phyloP scores from a whole-genome alignment of 352 stramenopile species.

The Phytopythium mirpurense region DNA sequence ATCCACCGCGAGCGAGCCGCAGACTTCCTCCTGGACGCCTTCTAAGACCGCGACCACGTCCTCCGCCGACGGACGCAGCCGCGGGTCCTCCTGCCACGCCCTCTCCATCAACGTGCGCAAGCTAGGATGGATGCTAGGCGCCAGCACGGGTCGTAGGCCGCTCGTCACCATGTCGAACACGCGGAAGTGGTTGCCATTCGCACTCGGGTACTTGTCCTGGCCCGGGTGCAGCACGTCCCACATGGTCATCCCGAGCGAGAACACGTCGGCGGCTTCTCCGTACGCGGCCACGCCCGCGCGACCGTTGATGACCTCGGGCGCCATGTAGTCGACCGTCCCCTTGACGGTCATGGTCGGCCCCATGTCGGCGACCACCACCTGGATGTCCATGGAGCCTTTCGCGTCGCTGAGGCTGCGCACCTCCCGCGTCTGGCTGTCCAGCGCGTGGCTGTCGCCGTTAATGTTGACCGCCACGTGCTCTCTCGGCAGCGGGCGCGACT shows the following conservation, averaged over 20 bases:
- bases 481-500: conserved; percentile 21
- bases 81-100: conserved; percentile 33
- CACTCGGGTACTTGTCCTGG: conserved; percentile 25
- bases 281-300: conserved; percentile 21
- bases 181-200: conserved; percentile 23
- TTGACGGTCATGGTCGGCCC: conserved; percentile 27
- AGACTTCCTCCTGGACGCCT: conserved; percentile 41
- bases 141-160: conserved; percentile 27
- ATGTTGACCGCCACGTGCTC: neutral
- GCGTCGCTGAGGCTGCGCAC: conserved; percentile 7
- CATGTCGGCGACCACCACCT: conserved; percentile 9
- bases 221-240: conserved; percentile 54
- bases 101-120: conserved; percentile 27
- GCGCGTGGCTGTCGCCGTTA: neutral
- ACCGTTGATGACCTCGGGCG: conserved; percentile 48
- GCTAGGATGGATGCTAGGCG: neutral
- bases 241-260: conserved; percentile 52
- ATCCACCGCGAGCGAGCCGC: conserved; percentile 30
- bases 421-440: too few relatives aligned
- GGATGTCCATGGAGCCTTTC: conserved; percentile 11
- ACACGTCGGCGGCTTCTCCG: conserved; percentile 44
- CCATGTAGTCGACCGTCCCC: conserved; percentile 49
- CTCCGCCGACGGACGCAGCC: conserved; percentile 34
- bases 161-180: conserved; percentile 39
- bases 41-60: conserved; percentile 39